phyloP scores from a whole-genome alignment of 495 filamentous ascomycete genomes.

The Rusavskia elegans region DNA sequence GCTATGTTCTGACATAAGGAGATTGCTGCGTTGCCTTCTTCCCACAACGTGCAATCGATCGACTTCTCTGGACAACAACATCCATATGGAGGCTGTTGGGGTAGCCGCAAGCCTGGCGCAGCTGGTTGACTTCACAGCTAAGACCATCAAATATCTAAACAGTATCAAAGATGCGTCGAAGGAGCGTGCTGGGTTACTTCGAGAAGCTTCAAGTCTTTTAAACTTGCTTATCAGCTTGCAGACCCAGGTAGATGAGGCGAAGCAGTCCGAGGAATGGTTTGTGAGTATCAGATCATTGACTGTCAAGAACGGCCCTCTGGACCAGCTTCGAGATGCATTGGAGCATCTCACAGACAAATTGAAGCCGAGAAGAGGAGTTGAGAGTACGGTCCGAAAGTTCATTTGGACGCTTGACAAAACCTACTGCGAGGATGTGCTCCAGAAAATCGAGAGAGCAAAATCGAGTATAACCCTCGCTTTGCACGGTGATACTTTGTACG shows the following conservation, averaged over 20 bases:
- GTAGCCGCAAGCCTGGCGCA: not conserved
- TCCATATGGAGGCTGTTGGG: not conserved
- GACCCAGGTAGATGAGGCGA: not conserved
- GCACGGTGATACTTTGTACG: not conserved
- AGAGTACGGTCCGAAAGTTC: not conserved
- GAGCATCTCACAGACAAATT: not conserved
- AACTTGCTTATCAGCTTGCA: not conserved
- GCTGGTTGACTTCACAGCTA: not conserved
- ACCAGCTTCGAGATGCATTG: not conserved
- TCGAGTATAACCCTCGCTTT: not conserved
- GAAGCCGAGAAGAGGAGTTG: not conserved
- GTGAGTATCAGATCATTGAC: not conserved
- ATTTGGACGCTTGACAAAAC: not conserved
- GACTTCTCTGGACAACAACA: not conserved
- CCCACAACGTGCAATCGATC: not conserved
- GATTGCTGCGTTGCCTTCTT: too few species aligned
- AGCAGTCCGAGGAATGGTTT: not conserved
- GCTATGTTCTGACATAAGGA: too few species aligned
- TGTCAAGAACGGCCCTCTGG: not conserved
- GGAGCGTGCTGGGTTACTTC: not conserved
- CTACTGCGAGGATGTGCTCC: not conserved
- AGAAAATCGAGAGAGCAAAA: not conserved
- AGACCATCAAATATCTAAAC: conserved; percentile 1
- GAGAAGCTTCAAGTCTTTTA: conserved; percentile 3
- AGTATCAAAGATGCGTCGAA: conserved; percentile 1